phyloP scores from a whole-genome alignment of 345 rosid species.

The Melastoma malabathricum region DNA sequence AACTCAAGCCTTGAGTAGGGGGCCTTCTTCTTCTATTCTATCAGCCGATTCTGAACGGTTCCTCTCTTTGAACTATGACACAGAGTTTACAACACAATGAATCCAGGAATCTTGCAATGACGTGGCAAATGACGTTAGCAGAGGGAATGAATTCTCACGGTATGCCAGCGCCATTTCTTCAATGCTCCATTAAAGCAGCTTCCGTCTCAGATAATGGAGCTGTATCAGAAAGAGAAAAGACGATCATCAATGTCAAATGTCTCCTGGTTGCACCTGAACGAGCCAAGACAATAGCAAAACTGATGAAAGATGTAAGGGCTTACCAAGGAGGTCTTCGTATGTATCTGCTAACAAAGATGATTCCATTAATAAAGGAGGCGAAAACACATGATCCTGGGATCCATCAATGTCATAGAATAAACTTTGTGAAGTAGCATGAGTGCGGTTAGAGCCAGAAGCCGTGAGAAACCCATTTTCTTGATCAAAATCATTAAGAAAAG shows the following conservation, averaged over 20 bases:
- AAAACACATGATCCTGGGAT: constrained; percentile 57
- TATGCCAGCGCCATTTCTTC: neutral
- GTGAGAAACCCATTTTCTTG: constrained; percentile 63
- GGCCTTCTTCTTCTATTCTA: too few species aligned
- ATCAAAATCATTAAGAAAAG: constrained; percentile 53
- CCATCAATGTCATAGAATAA: constrained; percentile 58
- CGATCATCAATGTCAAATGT: too few species aligned
- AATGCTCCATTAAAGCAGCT: constrained; percentile 15
- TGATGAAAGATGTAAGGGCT: constrained; percentile 8
- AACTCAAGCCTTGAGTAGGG: too few species aligned
- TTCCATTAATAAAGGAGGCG: constrained; percentile 86
- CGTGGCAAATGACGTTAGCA: too few species aligned
- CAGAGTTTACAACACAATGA: too few species aligned
- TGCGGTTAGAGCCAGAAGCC: constrained; percentile 43
- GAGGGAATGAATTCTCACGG: too few species aligned
- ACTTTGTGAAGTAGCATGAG: constrained; percentile 36
- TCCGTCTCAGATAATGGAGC: constrained; percentile 14
- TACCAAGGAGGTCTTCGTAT: constrained; percentile 92
- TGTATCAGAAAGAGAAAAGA: constrained; percentile 2
- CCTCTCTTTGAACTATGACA: too few species aligned
- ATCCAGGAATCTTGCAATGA: too few species aligned
- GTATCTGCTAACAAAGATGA: constrained; percentile 56
- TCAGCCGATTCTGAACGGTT: too few species aligned
- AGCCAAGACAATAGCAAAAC: too few species aligned
- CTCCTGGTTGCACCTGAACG: neutral